These are phyloP conservation scores for Scleroderma citrinum DNA, from an alignment of 768 basidiomycete species.

Conservation along the genomic window DNA sequence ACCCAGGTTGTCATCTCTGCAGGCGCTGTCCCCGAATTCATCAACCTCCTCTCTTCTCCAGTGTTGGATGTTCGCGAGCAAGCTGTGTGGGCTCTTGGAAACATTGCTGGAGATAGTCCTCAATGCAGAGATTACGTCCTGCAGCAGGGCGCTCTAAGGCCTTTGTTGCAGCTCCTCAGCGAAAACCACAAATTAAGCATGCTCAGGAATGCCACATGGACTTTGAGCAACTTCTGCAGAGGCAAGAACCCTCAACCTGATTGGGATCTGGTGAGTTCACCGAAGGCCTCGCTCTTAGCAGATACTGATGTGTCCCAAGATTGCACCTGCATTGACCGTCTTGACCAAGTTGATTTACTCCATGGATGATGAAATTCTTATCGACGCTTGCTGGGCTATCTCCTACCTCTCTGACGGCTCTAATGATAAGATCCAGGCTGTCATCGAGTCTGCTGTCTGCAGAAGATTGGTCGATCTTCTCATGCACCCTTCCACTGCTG, in stretches of 20 bases:
- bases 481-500: constrained; percentile 91
- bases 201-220: constrained; percentile 99
- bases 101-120: constrained; percentile 98
- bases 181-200: constrained; percentile 99
- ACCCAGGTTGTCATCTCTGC: constrained; percentile 97
- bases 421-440: constrained; percentile 99
- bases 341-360: constrained; percentile 98
- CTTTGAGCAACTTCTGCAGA: constrained; percentile 97
- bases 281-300: background rate
- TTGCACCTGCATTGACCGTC: constrained; percentile 94
- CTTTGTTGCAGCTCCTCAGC: constrained; percentile 82
- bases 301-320: constrained; percentile 45
- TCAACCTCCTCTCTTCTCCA: constrained; percentile 89
- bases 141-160: constrained; percentile 86
- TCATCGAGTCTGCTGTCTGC: constrained; percentile 97
- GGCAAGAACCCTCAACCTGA: constrained; percentile 97
- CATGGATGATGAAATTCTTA: constrained; percentile 96
- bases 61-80: constrained; percentile 98
- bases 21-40: constrained; percentile 94
- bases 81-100: constrained; percentile 98
- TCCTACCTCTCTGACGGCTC: constrained; percentile 98
- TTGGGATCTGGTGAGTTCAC: constrained; percentile 76
- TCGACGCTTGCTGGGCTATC: constrained; percentile 99
- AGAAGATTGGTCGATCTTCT: constrained; percentile 95
- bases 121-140: constrained; percentile 96